Percentiles rank a stretch among this genome's conserved stretches.
Conservation (phyloP, 192 early-diverging fungal species). For the Mortierella antarctica region DNA sequence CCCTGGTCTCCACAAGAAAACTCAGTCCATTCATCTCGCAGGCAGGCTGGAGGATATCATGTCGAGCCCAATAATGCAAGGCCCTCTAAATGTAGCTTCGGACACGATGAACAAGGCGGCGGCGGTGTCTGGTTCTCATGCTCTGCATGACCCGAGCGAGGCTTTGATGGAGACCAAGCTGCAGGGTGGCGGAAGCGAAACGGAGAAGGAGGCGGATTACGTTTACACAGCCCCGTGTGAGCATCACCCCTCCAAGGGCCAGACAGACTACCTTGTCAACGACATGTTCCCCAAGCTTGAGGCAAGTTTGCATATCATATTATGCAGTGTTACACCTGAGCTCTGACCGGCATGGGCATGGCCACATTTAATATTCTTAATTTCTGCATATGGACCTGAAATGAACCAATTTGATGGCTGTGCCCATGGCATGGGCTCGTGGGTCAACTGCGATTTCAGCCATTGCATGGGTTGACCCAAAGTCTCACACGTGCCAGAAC, state of each 20-base stretch:
- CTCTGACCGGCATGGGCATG: neutral
- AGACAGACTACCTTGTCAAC: conserved; percentile 47
- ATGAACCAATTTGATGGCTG: too few species aligned
- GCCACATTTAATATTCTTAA: neutral
- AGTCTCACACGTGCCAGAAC: neutral
- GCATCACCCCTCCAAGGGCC: conserved; percentile 52
- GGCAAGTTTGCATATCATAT: conserved; percentile 13
- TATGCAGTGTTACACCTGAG: neutral
- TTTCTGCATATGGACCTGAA: too few species aligned
- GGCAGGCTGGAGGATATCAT: conserved; percentile 28
- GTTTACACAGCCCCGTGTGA: conserved; percentile 51
- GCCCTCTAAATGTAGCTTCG: neutral
- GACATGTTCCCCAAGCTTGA: conserved; percentile 53
- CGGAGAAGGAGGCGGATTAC: conserved; percentile 12
- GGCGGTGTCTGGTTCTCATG: neutral
- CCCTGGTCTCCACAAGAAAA: conserved; percentile 20
- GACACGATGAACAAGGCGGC: neutral
- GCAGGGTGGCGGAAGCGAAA: neutral
- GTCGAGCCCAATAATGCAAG: conserved; percentile 14
- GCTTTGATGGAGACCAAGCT: conserved; percentile 5
- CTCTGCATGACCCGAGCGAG: neutral
- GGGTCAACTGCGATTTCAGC: too few species aligned
- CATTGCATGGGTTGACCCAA: neutral
- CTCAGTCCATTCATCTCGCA: conserved; percentile 36
- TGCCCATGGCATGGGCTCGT: too few species aligned